Conservation (phyloP, 2,329 filamentous ascomycete genomes). For the Cladosporium phlei region DNA sequence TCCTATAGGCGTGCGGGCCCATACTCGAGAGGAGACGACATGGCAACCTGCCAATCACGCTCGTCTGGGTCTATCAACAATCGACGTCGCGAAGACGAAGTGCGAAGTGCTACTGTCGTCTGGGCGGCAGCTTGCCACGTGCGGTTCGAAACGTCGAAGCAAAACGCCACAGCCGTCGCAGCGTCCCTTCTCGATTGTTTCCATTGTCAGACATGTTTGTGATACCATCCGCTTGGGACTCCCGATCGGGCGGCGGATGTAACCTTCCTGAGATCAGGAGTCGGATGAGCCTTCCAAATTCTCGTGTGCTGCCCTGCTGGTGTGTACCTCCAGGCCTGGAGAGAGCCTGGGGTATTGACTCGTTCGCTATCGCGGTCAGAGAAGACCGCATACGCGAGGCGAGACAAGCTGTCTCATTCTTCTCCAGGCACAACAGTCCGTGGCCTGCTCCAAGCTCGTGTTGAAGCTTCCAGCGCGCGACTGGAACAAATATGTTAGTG, state of each 20-base stretch:
- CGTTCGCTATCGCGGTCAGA: no score
- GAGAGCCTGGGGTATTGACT: no score
- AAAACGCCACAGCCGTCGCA: slow-evolving; percentile 8
- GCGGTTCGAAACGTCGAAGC: slow-evolving; percentile 5
- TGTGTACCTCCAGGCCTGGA: no score
- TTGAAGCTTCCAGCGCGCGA: no score
- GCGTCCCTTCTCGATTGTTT: neutral
- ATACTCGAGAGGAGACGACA: slow-evolving; percentile 4
- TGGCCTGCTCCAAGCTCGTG: neutral
- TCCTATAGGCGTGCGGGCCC: slow-evolving; percentile 1
- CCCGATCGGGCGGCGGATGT: slow-evolving; percentile 1
- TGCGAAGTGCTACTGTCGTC: slow-evolving; percentile 1
- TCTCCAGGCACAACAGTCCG: neutral
- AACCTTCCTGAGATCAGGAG: neutral
- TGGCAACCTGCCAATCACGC: slow-evolving; percentile 1
- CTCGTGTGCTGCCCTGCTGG: no score
- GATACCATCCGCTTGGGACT: slow-evolving; percentile 4
- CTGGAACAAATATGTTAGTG: no score
- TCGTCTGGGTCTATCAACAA: neutral
- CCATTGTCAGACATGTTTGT: neutral
- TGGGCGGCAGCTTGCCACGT: slow-evolving; percentile 9
- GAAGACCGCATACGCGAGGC: slow-evolving; percentile 1
- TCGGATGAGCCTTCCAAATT: neutral
- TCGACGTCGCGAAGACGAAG: neutral
- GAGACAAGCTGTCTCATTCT: neutral